A percentile compares a stretch with the other conserved stretches of the same genome.
Conservation (phyloP, 805 yeast species). For the Starmerella vaccinii region DNA sequence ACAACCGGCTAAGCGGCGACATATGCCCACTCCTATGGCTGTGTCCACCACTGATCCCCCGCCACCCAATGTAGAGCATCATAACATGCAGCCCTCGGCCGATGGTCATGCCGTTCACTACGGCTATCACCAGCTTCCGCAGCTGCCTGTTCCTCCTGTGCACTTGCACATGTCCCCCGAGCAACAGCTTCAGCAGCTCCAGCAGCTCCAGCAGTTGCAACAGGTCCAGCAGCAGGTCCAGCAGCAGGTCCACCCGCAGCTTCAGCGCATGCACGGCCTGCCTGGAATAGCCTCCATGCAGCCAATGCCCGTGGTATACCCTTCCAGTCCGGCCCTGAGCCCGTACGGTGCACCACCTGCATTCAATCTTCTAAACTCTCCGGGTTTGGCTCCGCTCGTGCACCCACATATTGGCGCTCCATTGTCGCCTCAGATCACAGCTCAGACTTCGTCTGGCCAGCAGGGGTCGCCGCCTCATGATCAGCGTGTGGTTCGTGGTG, state of each 20-base stretch:
- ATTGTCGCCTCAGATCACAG: slow-evolving; percentile 16
- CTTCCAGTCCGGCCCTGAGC: slow-evolving; percentile 19
- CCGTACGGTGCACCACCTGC: slow-evolving; percentile 14
- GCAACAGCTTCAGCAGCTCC: slow-evolving; percentile 8
- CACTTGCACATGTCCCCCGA: slow-evolving; percentile 5
- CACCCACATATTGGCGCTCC: slow-evolving; percentile 12
- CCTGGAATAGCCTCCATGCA: slow-evolving; percentile 11
- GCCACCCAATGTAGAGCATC: neutral
- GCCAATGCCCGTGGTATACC: slow-evolving; percentile 18
- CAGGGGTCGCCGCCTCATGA: slow-evolving; percentile 16
- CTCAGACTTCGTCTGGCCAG: slow-evolving; percentile 10
- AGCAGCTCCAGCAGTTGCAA: slow-evolving; percentile 9
- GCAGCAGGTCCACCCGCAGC: slow-evolving; percentile 4
- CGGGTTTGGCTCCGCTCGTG: slow-evolving; percentile 14
- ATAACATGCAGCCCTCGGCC: neutral
- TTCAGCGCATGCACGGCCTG: slow-evolving; percentile 8
- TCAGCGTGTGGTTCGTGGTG: slow-evolving; percentile 22
- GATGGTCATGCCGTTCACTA: neutral
- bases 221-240: slow-evolving; percentile 11
- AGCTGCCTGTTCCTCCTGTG: slow-evolving; percentile 2
- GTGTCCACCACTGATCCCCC: slow-evolving; percentile 8
- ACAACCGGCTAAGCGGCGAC: slow-evolving; percentile 12
- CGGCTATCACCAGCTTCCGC: slow-evolving; percentile 3
- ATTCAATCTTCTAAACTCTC: slow-evolving; percentile 13
- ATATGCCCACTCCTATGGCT: slow-evolving; percentile 9